Evolutionary conservation across 2,329 filamentous ascomycete genomes (phyloP), one percentile per base, ranked within the genome.

Genomic region (Pseudopithomyces chartarum): DNA sequence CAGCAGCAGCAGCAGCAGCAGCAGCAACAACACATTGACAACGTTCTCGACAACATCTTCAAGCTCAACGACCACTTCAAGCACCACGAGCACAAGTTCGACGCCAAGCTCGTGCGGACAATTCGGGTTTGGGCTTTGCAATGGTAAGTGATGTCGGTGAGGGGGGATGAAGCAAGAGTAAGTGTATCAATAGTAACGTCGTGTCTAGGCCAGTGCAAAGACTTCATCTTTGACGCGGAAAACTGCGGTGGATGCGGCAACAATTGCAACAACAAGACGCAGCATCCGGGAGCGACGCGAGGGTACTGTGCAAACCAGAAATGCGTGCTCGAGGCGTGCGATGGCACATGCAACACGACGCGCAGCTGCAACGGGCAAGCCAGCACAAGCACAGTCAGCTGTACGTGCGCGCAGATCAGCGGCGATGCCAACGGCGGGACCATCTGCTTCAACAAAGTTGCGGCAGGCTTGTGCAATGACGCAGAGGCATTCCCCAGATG

Each of bases 241-340:
- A 69, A 74, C 55, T 76, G 71, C 49, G 68, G 69, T 11, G 52
- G 57, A 11, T 74, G 70, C 53, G 60, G 57, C 48, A 72, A 66
- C 34, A 17, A 26, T 5, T 76, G 73, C 54, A 48, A 59, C 2
- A 19, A 43, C 2, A 32, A 66, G 63, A 6, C 62, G 56, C 19
- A 42, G 52, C 17, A 47, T n/a, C 44, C 44, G 3, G 44, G 44
- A 2, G n/a, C 33, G 44, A 34, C 44, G 4, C n/a, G 44, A 34
- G 44, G 26, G 8, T 47, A 13, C 13, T 76, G 73, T 50, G 60
- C 63, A n/a, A 76, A 76, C 54, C 73, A 73, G 15, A 69, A 73
- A 0, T 76, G 73, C 56, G 64, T 63, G 8, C 65, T 62, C 1
- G 55, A 54, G 10, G 52, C 65, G 10, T 76, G 73, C 59, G 65